Conservation (phyloP, 2,329 filamentous ascomycete species). For the Calonectria pseudoturangicola region DNA sequence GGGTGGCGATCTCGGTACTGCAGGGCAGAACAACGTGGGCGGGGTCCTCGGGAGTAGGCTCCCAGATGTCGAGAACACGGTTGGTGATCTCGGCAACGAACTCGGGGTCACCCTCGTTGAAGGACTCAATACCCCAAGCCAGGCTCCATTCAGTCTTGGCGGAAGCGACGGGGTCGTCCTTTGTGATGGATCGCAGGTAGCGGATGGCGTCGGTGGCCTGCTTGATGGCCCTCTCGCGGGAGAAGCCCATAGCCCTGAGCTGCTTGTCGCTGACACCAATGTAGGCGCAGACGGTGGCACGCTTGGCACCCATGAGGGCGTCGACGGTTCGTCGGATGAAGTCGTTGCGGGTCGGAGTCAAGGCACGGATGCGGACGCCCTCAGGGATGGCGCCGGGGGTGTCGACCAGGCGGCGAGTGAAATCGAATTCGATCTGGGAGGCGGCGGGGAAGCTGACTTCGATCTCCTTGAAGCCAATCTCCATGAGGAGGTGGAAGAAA, state of each 20-base stretch:
- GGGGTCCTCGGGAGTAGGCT: constrained; percentile 83
- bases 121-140: constrained; percentile 90
- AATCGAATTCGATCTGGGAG: constrained; percentile 96
- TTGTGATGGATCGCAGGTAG: constrained; percentile 92
- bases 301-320: constrained; percentile 90
- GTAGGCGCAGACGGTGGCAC: constrained; percentile 96
- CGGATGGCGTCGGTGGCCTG: constrained; percentile 88
- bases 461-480: constrained; percentile 98
- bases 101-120: constrained; percentile 92
- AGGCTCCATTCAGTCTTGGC: constrained; percentile 81
- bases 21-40: constrained; percentile 98
- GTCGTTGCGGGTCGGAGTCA: constrained; percentile 93
- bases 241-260: constrained; percentile 91
- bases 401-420: constrained; percentile 83
- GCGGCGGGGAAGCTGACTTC: constrained; percentile 97
- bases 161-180: constrained; percentile 78
- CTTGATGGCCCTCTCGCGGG: constrained; percentile 87
- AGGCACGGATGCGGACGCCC: constrained; percentile 93
- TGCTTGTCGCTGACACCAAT: constrained; percentile 98
- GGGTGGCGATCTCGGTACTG: constrained; percentile 95
- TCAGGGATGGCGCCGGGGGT: constrained; percentile 60
- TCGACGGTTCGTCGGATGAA: constrained; percentile 94
- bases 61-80: constrained; percentile 96
- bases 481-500: constrained; percentile 95
- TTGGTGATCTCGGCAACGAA: constrained; percentile 90